These are phyloP conservation scores for Dioszegia crocea DNA, from an alignment of 768 basidiomycete species.

Conservation along the genomic window DNA sequence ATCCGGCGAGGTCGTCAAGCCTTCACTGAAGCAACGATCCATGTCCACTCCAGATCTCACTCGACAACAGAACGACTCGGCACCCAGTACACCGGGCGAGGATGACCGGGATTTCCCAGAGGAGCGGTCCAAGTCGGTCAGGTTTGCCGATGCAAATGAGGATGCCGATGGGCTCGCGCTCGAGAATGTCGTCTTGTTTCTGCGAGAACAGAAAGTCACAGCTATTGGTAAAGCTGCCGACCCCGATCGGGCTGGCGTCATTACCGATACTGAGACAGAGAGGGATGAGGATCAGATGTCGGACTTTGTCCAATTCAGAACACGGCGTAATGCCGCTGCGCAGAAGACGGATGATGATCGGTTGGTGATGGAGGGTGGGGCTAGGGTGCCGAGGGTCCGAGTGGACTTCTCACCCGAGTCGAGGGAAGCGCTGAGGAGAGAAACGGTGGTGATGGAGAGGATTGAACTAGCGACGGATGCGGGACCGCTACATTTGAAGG, in stretches of 20 bases:
- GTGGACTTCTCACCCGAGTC: conserved; percentile 44
- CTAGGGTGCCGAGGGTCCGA: conserved; percentile 38
- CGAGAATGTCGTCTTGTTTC: conserved; percentile 88
- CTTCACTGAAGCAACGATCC: conserved; percentile 75
- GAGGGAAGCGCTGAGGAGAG: conserved; percentile 25
- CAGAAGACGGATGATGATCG: conserved; percentile 37
- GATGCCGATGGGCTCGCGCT: conserved; percentile 63
- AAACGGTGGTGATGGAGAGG: conserved; percentile 52
- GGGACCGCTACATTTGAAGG: conserved; percentile 57
- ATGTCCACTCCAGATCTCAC: conserved; percentile 55
- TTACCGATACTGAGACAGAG: conserved; percentile 60
- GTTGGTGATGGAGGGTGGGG: conserved; percentile 37
- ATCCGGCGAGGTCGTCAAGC: conserved; percentile 86
- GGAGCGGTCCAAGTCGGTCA: conserved; percentile 69
- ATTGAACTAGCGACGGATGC: conserved; percentile 45
- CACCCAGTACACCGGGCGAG: conserved; percentile 65
- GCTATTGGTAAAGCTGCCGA: conserved; percentile 69
- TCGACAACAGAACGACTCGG: conserved; percentile 56
- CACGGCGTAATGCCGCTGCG: conserved; percentile 40
- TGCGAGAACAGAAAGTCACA: conserved; percentile 87
- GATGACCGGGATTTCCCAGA: conserved; percentile 28
- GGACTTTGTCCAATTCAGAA: conserved; percentile 47
- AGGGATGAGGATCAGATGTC: conserved; percentile 55
- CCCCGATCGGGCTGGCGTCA: conserved; percentile 50
- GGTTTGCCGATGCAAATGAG: conserved; percentile 57